Conservation (phyloP, 257 asterid genomes). For the Voacanga thouarsii region DNA sequence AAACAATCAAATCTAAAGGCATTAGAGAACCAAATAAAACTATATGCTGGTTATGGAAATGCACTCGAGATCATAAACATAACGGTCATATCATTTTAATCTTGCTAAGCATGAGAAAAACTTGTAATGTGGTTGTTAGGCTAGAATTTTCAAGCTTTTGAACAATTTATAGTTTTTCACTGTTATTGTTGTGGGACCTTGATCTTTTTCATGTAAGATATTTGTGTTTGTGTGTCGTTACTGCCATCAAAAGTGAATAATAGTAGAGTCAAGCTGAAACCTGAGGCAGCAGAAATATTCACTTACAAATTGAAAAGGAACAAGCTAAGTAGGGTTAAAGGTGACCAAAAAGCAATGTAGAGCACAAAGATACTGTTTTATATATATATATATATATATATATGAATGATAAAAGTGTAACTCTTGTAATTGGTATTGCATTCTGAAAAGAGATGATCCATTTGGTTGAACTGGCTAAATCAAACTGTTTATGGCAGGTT, state of each 20-base stretch:
- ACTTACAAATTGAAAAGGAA: background rate
- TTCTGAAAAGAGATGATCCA: background rate
- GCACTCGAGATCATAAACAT: too few species aligned
- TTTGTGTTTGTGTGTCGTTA: background rate
- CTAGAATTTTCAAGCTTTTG: background rate
- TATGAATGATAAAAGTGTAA: background rate
- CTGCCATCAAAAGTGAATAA: background rate
- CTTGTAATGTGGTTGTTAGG: background rate
- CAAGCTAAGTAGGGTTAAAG: background rate
- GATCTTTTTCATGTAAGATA: background rate
- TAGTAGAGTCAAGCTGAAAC: background rate
- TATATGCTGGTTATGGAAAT: too few species aligned
- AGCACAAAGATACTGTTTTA: background rate
- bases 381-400: background rate
- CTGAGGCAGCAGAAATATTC: background rate
- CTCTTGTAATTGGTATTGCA: background rate
- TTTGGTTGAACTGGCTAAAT: background rate
- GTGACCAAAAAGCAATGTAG: background rate
- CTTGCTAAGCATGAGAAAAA: background rate
- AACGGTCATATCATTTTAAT: background rate
- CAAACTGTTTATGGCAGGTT: slow-evolving; percentile 47
- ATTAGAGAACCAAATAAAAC: too few species aligned
- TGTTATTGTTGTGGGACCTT: background rate
- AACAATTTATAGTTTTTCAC: background rate
- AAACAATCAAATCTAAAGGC: too few species aligned